These are phyloP conservation scores for Salix dunnii DNA, from an alignment of 345 rosid species.

Conservation along the genomic window DNA sequence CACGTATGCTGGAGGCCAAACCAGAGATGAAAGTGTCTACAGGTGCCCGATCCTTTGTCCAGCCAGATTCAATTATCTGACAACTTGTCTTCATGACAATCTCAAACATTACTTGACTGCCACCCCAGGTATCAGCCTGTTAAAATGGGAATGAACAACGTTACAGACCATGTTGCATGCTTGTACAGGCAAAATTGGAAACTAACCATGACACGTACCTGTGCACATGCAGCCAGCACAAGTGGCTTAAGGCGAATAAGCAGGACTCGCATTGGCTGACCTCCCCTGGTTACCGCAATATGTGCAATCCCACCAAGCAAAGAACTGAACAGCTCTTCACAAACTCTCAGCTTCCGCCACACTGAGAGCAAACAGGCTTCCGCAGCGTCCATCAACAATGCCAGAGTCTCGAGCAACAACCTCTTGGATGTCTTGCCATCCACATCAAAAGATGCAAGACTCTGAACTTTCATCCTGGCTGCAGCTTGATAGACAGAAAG, in stretches of 20 bases:
- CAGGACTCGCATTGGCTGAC: constrained; percentile 90
- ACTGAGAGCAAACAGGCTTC: constrained; percentile 85
- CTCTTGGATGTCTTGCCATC: constrained; percentile 86
- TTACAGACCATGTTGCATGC: neutral
- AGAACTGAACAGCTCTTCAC: constrained; percentile 83
- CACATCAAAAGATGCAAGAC: constrained; percentile 67
- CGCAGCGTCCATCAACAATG: constrained; percentile 80
- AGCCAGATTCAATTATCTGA: constrained; percentile 87
- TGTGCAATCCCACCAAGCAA: constrained; percentile 80
- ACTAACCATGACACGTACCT: constrained; percentile 44
- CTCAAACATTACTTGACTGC: constrained; percentile 76
- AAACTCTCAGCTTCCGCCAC: constrained; percentile 86
- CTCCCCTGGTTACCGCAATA: constrained; percentile 83
- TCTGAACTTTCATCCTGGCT: constrained; percentile 69
- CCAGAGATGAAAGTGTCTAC: constrained; percentile 94
- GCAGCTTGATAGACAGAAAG: constrained; percentile 83
- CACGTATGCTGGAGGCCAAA: constrained; percentile 81
- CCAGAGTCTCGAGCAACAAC: constrained; percentile 85
- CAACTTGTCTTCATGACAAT: constrained; percentile 74
- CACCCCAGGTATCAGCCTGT: constrained; percentile 83
- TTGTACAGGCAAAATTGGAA: constrained; percentile 9
- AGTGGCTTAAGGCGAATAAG: constrained; percentile 92
- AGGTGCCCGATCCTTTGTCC: constrained; percentile 93
- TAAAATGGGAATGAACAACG: constrained; percentile 17
- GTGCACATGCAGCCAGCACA: constrained; percentile 81